Percentiles rank a stretch among this genome's conserved stretches.
Conservation (phyloP, 1,284 basidiomycete genomes). For the Coniferiporia weirii region DNA sequence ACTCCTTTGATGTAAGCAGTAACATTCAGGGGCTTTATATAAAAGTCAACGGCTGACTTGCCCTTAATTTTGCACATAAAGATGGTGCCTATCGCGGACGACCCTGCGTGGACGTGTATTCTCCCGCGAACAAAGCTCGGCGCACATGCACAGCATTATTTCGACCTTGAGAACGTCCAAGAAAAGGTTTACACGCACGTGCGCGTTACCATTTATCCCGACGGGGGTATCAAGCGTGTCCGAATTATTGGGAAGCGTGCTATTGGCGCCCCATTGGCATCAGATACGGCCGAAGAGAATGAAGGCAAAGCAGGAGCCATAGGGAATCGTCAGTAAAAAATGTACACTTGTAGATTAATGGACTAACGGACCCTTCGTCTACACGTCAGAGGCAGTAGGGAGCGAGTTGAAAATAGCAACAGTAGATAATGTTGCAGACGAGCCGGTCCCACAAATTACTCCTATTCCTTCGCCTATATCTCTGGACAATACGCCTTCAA, state of each 20-base stretch:
- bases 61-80: conserved; percentile 14
- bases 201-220: conserved; percentile 86
- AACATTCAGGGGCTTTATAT: conserved; percentile 29
- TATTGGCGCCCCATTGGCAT: conserved; percentile 8
- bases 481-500: no score
- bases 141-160: conserved; percentile 86
- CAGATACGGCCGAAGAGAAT: not conserved
- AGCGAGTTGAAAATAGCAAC: no score
- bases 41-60: conserved; percentile 8
- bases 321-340: conserved; percentile 13
- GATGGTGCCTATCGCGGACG: conserved; percentile 29
- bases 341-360: no score
- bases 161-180: conserved; percentile 68
- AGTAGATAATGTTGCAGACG: no score
- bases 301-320: not conserved
- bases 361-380: no score
- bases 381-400: no score
- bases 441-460: no score
- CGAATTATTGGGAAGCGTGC: conserved; percentile 72
- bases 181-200: conserved; percentile 75
- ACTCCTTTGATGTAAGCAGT: conserved; percentile 41
- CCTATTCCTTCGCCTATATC: no score
- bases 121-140: conserved; percentile 79
- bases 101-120: conserved; percentile 67
- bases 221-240: conserved; percentile 93